Conservation (phyloP, 768 basidiomycete genomes). For the Coprinopsis cinerea region DNA sequence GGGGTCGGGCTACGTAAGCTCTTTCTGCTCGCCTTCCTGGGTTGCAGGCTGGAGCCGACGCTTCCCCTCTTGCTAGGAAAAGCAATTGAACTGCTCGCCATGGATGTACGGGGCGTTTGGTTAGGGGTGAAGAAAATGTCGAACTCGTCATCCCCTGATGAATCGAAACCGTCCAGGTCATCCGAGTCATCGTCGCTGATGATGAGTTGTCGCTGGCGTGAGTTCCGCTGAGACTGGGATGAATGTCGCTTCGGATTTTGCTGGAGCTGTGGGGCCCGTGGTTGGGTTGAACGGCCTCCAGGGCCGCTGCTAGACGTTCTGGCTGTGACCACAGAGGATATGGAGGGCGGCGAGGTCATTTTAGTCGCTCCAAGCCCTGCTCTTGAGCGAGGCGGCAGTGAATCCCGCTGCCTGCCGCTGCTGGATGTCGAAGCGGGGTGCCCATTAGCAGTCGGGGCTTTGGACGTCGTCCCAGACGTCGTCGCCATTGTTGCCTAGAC, state of each 20-base stretch:
- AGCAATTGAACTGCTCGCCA: slow-evolving; percentile 30
- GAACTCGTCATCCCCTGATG: slow-evolving; percentile 16
- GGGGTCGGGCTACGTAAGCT: slow-evolving; percentile 13
- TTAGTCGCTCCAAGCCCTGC: neutral
- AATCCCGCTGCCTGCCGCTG: neutral
- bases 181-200: slow-evolving; percentile 19
- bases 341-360: slow-evolving; percentile 1
- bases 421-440: neutral
- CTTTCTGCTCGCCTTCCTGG: slow-evolving; percentile 22
- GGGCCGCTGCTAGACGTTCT: slow-evolving; percentile 1
- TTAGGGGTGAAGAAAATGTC: slow-evolving; percentile 62
- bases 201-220: slow-evolving; percentile 12
- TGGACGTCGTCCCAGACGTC: neutral
- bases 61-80: slow-evolving; percentile 15
- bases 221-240: slow-evolving; percentile 4
- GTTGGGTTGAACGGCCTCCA: slow-evolving; percentile 1
- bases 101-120: slow-evolving; percentile 47
- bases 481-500: neutral
- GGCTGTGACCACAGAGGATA: slow-evolving; percentile 5
- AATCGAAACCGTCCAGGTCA: slow-evolving; percentile 11
- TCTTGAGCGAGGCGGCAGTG: neutral
- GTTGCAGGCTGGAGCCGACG: slow-evolving; percentile 5
- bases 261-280: neutral
- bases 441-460: no score
- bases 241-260: slow-evolving; percentile 8